phyloP scores from a whole-genome alignment of 352 stramenopile genomes.

The Pythium guiyangense region DNA sequence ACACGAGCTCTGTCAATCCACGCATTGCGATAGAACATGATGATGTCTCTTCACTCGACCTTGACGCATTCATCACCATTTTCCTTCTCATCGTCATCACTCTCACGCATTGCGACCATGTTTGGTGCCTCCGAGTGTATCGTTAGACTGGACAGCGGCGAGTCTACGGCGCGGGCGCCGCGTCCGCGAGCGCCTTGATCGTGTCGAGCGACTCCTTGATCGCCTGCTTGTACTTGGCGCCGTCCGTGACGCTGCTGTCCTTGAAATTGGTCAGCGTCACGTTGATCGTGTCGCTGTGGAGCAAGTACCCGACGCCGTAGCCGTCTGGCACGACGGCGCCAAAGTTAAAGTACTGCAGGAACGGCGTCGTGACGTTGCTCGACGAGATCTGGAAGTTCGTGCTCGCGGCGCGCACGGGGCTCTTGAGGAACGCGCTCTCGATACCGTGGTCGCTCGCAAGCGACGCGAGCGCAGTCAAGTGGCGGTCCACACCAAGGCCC shows the following conservation, averaged over 20 bases:
- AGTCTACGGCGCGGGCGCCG: conserved; percentile 15
- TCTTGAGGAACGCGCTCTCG: conserved; percentile 72
- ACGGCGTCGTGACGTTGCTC: conserved; percentile 88
- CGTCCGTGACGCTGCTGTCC: conserved; percentile 61
- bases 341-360: conserved; percentile 89
- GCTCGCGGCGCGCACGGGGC: conserved; percentile 68
- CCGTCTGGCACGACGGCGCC: conserved; percentile 82
- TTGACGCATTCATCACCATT: too few relatives aligned
- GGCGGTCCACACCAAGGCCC: conserved; percentile 83
- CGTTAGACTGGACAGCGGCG: background rate
- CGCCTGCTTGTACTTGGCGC: conserved; percentile 61
- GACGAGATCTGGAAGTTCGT: conserved; percentile 89
- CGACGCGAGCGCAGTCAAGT: conserved; percentile 78
- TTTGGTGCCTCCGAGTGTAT: background rate
- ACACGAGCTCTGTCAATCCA: background rate
- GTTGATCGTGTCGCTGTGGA: conserved; percentile 81
- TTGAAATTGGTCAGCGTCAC: conserved; percentile 88
- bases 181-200: conserved; percentile 71
- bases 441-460: conserved; percentile 64
- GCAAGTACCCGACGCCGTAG: conserved; percentile 89
- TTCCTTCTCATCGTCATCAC: too few relatives aligned
- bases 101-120: background rate
- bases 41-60: too few relatives aligned
- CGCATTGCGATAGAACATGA: background rate
- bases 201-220: conserved; percentile 68